A percentile compares a stretch with the other conserved stretches of the same genome.
phyloP scores from a whole-genome alignment of 768 basidiomycete genomes.

The Boletales sp. region DNA sequence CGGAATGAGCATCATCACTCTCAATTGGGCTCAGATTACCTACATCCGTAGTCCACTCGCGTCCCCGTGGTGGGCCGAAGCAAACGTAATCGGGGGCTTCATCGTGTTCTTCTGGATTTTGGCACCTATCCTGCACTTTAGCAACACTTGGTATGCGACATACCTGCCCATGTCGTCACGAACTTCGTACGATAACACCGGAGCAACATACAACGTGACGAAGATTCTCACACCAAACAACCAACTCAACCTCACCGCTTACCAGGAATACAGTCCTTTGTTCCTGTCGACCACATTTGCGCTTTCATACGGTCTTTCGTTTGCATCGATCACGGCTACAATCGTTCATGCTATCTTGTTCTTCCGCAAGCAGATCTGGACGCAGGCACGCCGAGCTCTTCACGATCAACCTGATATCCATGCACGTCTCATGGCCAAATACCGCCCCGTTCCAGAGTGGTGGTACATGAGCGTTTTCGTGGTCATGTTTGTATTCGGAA shows the following conservation, averaged over 20 bases:
- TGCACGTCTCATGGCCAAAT: constrained; percentile 53
- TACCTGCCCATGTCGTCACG: constrained; percentile 41
- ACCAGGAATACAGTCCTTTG: constrained; percentile 37
- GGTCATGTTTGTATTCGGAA: constrained; percentile 57
- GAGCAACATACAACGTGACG: constrained; percentile 38
- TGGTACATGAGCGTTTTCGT: constrained; percentile 47
- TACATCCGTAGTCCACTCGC: constrained; percentile 43
- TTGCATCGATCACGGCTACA: constrained; percentile 41
- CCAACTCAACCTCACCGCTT: constrained; percentile 31
- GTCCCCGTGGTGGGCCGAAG: constrained; percentile 36
- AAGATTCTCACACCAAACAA: constrained; percentile 33
- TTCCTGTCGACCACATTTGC: constrained; percentile 50
- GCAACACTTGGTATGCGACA: constrained; percentile 36
- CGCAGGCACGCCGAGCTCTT: constrained; percentile 47
- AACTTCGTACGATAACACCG: constrained; percentile 43
- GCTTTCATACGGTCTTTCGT: constrained; percentile 47
- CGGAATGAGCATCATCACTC: constrained; percentile 73
- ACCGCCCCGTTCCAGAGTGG: constrained; percentile 59
- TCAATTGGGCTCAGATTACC: constrained; percentile 80
- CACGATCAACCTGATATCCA: constrained; percentile 60
- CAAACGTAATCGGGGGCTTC: constrained; percentile 38
- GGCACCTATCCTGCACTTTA: constrained; percentile 28
- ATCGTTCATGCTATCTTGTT: constrained; percentile 42
- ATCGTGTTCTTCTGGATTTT: constrained; percentile 33
- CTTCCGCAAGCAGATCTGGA: constrained; percentile 57